Evolutionary conservation across 805 yeast genomes (phyloP), one percentile per base, ranked within the genome.

Genomic region (baker's yeast (Saccharomyces cerevisiae)): DNA sequence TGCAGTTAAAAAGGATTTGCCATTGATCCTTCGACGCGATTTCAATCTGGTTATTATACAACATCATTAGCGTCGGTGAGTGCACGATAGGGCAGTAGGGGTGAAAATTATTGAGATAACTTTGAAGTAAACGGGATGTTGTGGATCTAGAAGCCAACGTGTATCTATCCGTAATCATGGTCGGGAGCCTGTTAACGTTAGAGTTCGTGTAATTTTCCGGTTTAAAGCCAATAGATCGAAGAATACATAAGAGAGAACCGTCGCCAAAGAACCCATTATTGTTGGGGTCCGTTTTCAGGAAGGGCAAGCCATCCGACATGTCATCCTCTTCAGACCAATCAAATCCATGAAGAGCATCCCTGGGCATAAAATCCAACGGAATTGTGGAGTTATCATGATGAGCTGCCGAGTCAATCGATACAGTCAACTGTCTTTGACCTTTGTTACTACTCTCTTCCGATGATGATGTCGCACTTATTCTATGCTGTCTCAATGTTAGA

Each of bases 201-300:
- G 48, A 14, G 17, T n/a, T 6, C 14, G 30, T 9, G 2, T 22
- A 28, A 10, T 61, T 59, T 21, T 69, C 70, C 11, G 64, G 57
- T 11, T 72, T 71, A 41, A 74, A 65, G 41, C 75, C 73, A 46
- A 80, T 60, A 10, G 79, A 77, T 59, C 82, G 72, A 47, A 84
- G 66, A 21, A 81, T 70, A 6, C 80, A 79, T 1, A 84, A 77
- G 55, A 81, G 75, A 3, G 89, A 82, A 8, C 83, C 85, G 11
- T 79, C 77, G 1, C 90, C 90, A 59, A 80, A 80, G 63, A 81
- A 84, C 0, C 89, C 89, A 29, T 78, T 78, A 28, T 82, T 79
- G 49, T 79, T 76, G 6, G 76, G 76, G 53, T 74, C 71, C 14
- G 73, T 68, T 46, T 81, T 76, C 26, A 81, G 61, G 1, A 84